Base-by-base conservation (phyloP, 139 green algal species). In the Chlorella sp. region DNA sequence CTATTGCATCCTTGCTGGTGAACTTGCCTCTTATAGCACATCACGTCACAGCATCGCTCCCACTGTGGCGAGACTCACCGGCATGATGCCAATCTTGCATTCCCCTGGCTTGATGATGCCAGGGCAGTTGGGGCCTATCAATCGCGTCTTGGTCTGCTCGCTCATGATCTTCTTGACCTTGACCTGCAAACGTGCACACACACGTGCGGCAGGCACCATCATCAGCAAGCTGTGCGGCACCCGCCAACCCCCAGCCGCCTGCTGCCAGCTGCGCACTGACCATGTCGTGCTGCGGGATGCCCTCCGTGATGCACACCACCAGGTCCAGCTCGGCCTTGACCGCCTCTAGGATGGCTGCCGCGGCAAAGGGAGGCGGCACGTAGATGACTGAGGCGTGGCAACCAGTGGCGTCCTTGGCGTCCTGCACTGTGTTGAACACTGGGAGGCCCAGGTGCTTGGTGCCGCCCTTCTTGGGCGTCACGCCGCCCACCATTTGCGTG, bases 41-140 rank as follows among this genome's bases (percentile, higher is more conserved):
- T n/a, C n/a, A n/a, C n/a, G n/a, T n/a, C n/a, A n/a, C n/a, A n/a
- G n/a, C n/a, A n/a, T n/a, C n/a, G n/a, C n/a, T n/a, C n/a, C n/a
- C 42, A 55, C 17, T 55, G 42, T 55, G 42, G 42, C 20, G 29
- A 63, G 4, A 32, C 82, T 77, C 50, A 91, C 88, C 51, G 93
- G 93, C 93, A 98, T 98, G 88, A 99, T 99, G 35, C 95, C 95
- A 49, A 99, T 98, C 85, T 99, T 99, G 87, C 94, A 98, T 77
- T 98, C 95, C 2, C 93, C 95, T 29, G 95, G 95, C 86, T 97
- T 97, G 87, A 97, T 97, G 83, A 97, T 96, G 66, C 95, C 95
- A 0, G 95, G 95, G 84, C 95, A 99, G 81, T 99, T 99, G 74
- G 95, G 95, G 0, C 95, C 95, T 73, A 99, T 99, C 3, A 99